Evolutionary conservation across 176 grass and related monocot species (phyloP), one percentile per base, ranked within the genome.

Genomic region (Tuctoria greenei): DNA sequence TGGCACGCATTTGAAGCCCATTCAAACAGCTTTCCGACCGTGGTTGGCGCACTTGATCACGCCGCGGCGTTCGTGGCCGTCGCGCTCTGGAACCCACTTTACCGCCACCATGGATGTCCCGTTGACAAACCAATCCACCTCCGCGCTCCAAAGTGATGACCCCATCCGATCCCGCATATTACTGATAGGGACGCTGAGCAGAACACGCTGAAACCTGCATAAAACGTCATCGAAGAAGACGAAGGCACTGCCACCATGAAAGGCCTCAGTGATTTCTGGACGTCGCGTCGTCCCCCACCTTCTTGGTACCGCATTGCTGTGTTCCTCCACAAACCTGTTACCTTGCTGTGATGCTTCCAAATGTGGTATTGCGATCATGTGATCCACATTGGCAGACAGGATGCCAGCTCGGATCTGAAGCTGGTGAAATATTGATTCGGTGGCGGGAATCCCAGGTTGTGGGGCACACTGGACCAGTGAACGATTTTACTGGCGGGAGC

Each of bases 1-100:
- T 59, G 71, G 71, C 71, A 68, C 28, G 71, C 63, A 67, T 36
- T 82, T 66, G 50, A 13, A 12, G 27, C 50, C 10, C n/a, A 44
- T 74, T 60, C 50, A 71, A 47, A 75, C 71, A 31, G 37, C 61
- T 56, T 82, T 65, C 6, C 6, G 20, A 61, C 51, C 62, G 40
- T 24, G 64, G 51, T 75, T 34, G 64, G 39, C 42, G 81, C 80
- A 75, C 51, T 46, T 12, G 39, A 64, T 28, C 67, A 28, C 5
- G 57, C 27, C 2, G 36, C 26, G 3, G 39, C 17, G 73, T 23
- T 76, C 42, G 80, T 82, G 80, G 61, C 36, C 23, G 63, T 67
- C 50, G 39, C 71, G 7, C 38, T 67, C 47, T n/a, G 1, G 26
- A 16, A 35, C 25, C 26, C 2, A 5, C 52, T 17, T 45, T 43